These are phyloP conservation scores for Didymella exigua DNA, from an alignment of 2,329 filamentous ascomycete genomes.

Conservation along the genomic window DNA sequence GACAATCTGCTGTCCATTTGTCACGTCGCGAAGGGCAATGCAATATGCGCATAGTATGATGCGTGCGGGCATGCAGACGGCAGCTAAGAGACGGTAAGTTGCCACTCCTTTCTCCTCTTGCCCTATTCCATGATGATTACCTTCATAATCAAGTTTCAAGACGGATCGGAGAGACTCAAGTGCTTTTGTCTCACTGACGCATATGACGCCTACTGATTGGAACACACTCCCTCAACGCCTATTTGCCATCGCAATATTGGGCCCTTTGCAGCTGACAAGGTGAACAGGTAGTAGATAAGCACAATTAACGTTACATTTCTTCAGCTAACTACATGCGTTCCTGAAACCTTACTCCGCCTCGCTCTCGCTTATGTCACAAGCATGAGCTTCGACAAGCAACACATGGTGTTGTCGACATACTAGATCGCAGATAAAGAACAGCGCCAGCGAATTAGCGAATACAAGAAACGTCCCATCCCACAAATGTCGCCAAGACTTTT, in stretches of 20 bases:
- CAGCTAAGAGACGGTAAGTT: neutral
- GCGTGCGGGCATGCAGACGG: neutral
- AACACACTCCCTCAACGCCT: neutral
- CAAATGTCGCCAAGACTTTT: neutral
- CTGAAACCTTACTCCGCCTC: neutral
- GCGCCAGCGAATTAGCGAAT: neutral
- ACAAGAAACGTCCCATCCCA: neutral
- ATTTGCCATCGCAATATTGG: neutral
- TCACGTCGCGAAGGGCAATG: neutral
- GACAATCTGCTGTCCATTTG: neutral
- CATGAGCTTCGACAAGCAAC: neutral
- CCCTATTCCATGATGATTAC: constrained; percentile 29
- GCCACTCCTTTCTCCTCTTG: neutral
- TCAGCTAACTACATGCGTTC: neutral
- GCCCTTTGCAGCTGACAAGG: neutral
- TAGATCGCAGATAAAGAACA: neutral
- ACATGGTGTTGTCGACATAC: neutral
- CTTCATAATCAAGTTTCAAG: constrained; percentile 42
- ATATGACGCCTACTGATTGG: constrained; percentile 12
- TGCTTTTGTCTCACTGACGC: constrained; percentile 36
- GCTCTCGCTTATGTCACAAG: neutral
- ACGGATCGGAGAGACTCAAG: constrained; percentile 44
- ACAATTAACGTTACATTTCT: constrained; percentile 1
- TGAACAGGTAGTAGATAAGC: constrained; percentile 9
- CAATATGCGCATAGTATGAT: no score